These are phyloP conservation scores for Ustilago loliicola DNA, from an alignment of 1,284 basidiomycete genomes.

Conservation along the genomic window DNA sequence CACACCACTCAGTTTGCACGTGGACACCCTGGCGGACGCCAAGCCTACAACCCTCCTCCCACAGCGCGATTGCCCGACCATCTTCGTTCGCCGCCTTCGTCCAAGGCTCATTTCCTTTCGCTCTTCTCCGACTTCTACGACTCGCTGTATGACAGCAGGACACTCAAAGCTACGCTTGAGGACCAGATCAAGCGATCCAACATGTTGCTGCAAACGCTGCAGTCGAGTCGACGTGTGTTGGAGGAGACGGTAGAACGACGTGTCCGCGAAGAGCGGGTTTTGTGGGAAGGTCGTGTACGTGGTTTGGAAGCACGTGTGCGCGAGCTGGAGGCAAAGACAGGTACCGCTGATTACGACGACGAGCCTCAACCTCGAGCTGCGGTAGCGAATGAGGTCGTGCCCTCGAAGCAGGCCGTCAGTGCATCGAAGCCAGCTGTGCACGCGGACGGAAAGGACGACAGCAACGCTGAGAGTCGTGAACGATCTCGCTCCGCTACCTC, in stretches of 20 bases:
- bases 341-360: constrained; percentile 26
- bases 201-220: constrained; percentile 66
- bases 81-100: constrained; percentile 57
- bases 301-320: constrained; percentile 57
- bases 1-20: constrained; percentile 60
- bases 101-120: constrained; percentile 64
- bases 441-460: constrained; percentile 15
- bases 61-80: constrained; percentile 54
- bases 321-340: constrained; percentile 49
- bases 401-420: not conserved
- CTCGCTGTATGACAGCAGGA: constrained; percentile 65
- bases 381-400: constrained; percentile 1
- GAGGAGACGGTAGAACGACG: constrained; percentile 66
- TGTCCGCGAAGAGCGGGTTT: constrained; percentile 56
- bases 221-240: constrained; percentile 61
- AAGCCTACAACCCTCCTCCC: constrained; percentile 31
- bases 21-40: constrained; percentile 29
- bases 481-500: constrained; percentile 12
- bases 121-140: constrained; percentile 69
- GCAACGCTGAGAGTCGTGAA: constrained; percentile 22
- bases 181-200: constrained; percentile 68
- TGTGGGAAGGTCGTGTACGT: constrained; percentile 59
- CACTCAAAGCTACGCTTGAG: constrained; percentile 67
- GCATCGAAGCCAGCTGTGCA: constrained; percentile 8
- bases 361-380: constrained; percentile 11